Base-by-base conservation (phyloP, 208 protist genomes). In the Jaenimonas drosophilae region DNA sequence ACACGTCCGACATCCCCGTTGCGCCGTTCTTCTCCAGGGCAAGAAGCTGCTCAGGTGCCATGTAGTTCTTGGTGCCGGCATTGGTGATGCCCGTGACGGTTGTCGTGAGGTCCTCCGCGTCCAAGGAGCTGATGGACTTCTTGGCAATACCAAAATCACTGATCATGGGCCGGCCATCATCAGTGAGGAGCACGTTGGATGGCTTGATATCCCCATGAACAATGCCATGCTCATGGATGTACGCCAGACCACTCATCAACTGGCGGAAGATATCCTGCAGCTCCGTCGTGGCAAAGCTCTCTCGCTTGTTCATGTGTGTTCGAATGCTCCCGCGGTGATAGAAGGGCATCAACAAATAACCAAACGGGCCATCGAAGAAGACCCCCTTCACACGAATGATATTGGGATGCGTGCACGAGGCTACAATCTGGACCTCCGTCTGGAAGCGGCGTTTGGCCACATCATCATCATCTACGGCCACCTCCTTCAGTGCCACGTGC, bases 81-180 rank as follows among this genome's bases (percentile, higher is more conserved):
- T 37, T 48, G 42, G 26, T 59, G 26, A 51, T 75, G 28, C 19
- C 56, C 0, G 54, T 63, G 25, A 49, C 28, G 9, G 67, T 75
- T 38, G 61, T n/a, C 26, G 69, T 79, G 36, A 76, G 5, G 46
- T 83, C 74, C 3, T 53, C 31, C 9, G 36, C 29, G 29, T 67
- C 59, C 20, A 69, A 69, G 20, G 72, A 68, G 2, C 24, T 26
- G 38, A 59, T 71, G 39, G 50, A 51, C 23, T 73, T 53, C 60
- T 72, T 76, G 6, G 70, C 71, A 26, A 84, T 76, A 46, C 88
- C 88, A 56, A 95, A 92, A 54, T 95, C 88, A 4, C 76, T 58
- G 33, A 95, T 59, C 16, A 81, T 66, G 1, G 79, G 66, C 19
- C 65, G 56, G n/a, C 73, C 59, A 26, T 90, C 71, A 23, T 53